Percentiles rank a stretch among this genome's conserved stretches.
These are phyloP conservation scores for Zoysia pacifica DNA, from an alignment of 176 grass and related monocot genomes.

Conservation along the genomic window DNA sequence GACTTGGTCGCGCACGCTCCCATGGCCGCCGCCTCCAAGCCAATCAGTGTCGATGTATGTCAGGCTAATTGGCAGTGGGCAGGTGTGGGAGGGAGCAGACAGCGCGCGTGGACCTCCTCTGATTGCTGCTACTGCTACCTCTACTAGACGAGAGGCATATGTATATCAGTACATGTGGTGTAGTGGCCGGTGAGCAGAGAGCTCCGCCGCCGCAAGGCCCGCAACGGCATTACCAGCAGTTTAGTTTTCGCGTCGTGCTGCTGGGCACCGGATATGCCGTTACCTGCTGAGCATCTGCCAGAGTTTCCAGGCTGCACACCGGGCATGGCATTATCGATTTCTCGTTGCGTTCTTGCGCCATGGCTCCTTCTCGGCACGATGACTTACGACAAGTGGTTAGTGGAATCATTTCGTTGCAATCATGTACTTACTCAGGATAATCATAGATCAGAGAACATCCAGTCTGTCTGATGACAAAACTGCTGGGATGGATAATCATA, in stretches of 20 bases:
- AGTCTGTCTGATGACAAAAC: background rate
- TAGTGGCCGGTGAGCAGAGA: background rate
- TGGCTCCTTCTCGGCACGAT: background rate
- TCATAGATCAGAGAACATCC: conserved; percentile 6
- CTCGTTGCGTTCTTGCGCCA: background rate
- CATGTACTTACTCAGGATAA: background rate
- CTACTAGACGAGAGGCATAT: background rate
- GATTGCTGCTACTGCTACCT: background rate
- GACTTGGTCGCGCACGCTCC: conserved; percentile 61
- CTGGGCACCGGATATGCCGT: background rate
- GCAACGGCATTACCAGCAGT: conserved; percentile 25
- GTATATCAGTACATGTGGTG: background rate
- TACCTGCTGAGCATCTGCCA: background rate
- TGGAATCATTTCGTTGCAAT: background rate
- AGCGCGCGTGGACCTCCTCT: background rate
- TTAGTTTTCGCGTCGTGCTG: background rate
- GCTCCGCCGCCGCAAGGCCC: background rate
- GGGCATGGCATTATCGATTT: background rate
- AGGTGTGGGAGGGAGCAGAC: background rate
- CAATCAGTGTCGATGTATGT: background rate
- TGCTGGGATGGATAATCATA: background rate
- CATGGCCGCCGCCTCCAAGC: conserved; percentile 16
- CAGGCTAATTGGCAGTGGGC: too few species aligned
- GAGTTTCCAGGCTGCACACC: conserved; percentile 6
- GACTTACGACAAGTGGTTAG: background rate